Conservation (phyloP, 495 filamentous ascomycete genomes). For the Sphaerosporella brunnea region DNA sequence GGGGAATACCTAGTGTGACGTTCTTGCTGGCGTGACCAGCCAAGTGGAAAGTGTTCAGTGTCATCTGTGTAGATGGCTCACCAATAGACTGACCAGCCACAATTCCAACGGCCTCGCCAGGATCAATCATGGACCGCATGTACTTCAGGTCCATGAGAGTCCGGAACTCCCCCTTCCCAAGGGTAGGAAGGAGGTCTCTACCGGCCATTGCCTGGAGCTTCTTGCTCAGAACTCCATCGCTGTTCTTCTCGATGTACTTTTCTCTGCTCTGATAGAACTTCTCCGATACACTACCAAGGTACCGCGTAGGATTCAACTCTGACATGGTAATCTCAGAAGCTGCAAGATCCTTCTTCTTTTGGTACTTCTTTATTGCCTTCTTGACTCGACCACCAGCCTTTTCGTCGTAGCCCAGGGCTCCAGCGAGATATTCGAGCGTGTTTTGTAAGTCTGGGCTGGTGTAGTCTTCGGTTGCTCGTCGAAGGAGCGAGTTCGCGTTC, state of each 20-base stretch:
- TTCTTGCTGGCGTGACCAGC: constrained; percentile 96
- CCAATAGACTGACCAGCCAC: constrained; percentile 92
- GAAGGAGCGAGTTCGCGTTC: constrained; percentile 42
- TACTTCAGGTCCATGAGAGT: constrained; percentile 79
- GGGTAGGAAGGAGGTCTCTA: constrained; percentile 26
- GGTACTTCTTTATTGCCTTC: constrained; percentile 59
- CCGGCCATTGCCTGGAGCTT: constrained; percentile 34
- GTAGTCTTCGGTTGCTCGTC: constrained; percentile 26
- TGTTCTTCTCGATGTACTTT: constrained; percentile 56
- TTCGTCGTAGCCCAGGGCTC: constrained; percentile 14
- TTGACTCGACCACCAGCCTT: constrained; percentile 38
- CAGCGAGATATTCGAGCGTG: constrained; percentile 12
- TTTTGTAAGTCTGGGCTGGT: constrained; percentile 29
- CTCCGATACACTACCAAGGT: constrained; percentile 76
- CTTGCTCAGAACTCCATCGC: constrained; percentile 53
- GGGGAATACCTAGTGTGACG: constrained; percentile 94
- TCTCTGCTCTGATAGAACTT: constrained; percentile 51
- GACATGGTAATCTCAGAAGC: constrained; percentile 63
- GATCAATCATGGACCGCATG: constrained; percentile 79
- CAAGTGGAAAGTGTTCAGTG: constrained; percentile 99
- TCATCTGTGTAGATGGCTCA: constrained; percentile 98
- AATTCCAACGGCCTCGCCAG: constrained; percentile 94
- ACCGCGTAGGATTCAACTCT: constrained; percentile 52
- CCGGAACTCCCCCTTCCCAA: constrained; percentile 56
- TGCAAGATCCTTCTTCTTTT: constrained; percentile 47